phyloP scores from a whole-genome alignment of 2,329 filamentous ascomycete genomes.

The Pyricularia sp. region DNA sequence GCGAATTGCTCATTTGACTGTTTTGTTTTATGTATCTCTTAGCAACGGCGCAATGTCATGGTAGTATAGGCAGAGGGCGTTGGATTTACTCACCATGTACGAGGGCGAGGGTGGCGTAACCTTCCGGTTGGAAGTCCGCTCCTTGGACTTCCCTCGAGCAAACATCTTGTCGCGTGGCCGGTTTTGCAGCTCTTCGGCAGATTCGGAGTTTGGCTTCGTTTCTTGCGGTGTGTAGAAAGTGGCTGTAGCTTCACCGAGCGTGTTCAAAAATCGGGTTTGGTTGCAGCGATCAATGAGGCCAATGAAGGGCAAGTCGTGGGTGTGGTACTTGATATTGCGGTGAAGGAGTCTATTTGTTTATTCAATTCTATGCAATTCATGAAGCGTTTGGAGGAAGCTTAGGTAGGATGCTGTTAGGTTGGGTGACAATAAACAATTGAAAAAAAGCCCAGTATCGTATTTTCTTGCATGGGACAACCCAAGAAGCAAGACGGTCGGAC shows the following conservation, averaged over 20 bases:
- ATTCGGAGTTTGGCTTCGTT: not conserved
- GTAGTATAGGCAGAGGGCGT: not conserved
- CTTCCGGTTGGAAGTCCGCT: conserved; percentile 33
- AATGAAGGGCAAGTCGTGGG: not conserved
- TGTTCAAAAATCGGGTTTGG: not conserved
- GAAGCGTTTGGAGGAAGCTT: not conserved
- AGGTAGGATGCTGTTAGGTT: not conserved
- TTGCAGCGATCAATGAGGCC: not conserved
- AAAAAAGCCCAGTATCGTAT: not conserved
- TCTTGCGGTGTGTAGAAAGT: not conserved
- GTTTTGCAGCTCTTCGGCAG: not conserved
- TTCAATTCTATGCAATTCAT: not conserved
- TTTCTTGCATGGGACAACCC: not conserved
- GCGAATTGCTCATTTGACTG: conserved; percentile 55
- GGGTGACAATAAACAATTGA: not conserved
- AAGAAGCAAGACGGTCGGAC: not conserved
- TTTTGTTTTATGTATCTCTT: not conserved
- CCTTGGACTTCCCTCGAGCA: conserved; percentile 21
- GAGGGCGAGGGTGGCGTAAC: conserved; percentile 51
- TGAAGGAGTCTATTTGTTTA: not conserved
- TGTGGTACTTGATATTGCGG: not conserved
- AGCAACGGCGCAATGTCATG: not conserved
- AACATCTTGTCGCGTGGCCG: conserved; percentile 17
- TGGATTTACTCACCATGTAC: conserved; percentile 41
- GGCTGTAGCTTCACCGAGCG: not conserved